These are phyloP conservation scores for Tolypocladium album DNA, from an alignment of 2,329 filamentous ascomycete species.

Conservation along the genomic window DNA sequence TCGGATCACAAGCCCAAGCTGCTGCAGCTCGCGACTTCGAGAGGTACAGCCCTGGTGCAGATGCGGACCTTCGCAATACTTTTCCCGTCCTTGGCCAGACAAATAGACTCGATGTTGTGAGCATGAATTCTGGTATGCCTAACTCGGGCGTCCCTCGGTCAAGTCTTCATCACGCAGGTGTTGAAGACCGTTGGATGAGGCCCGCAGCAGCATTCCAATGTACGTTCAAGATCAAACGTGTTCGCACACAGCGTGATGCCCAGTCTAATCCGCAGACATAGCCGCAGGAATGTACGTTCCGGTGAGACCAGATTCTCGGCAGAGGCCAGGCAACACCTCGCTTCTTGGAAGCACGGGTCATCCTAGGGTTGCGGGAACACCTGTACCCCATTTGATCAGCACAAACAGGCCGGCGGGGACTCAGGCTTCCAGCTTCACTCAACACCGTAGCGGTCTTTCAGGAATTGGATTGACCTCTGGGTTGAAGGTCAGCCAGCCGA, in stretches of 20 bases:
- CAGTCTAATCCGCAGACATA: neutral
- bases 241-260: neutral
- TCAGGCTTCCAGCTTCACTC: slow-evolving; percentile 9
- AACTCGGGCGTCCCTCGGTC: neutral
- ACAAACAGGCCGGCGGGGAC: slow-evolving; percentile 2
- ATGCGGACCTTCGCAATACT: neutral
- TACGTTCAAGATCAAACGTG: neutral
- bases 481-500: slow-evolving; percentile 17
- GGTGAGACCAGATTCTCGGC: slow-evolving; percentile 2
- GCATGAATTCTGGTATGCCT: slow-evolving; percentile 6
- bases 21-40: slow-evolving; percentile 1
- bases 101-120: slow-evolving; percentile 8
- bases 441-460: slow-evolving; percentile 9
- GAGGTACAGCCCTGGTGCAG: neutral
- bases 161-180: neutral
- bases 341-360: slow-evolving; percentile 1
- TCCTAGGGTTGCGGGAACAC: slow-evolving; percentile 3
- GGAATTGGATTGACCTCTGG: slow-evolving; percentile 19
- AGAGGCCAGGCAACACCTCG: slow-evolving; percentile 4
- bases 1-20: slow-evolving; percentile 4
- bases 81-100: slow-evolving; percentile 5
- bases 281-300: neutral
- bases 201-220: slow-evolving; percentile 1
- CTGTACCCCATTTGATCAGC: slow-evolving; percentile 3
- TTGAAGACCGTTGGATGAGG: neutral